These are phyloP conservation scores for Metschnikowia santaceciliae DNA, from an alignment of 805 yeast genomes.

Conservation along the genomic window DNA sequence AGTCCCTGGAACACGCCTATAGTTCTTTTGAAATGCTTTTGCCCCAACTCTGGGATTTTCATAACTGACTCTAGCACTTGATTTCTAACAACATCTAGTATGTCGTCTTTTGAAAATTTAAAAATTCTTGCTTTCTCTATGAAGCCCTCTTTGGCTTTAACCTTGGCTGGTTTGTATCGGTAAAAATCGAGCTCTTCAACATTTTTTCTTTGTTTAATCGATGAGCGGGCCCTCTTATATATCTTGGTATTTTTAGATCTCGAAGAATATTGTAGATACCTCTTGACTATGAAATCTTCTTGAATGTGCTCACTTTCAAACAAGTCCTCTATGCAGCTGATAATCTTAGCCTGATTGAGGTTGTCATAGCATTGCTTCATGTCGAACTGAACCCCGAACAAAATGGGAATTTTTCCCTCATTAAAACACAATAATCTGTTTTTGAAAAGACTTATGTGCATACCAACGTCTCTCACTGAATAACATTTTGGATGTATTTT, in stretches of 20 bases:
- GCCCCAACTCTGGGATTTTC: slow-evolving; percentile 31
- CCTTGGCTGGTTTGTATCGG: neutral
- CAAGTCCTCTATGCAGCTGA: slow-evolving; percentile 29
- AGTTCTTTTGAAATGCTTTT: slow-evolving; percentile 40
- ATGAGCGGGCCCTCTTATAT: neutral
- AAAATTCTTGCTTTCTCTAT: slow-evolving; percentile 32
- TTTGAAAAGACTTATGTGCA: slow-evolving; percentile 36
- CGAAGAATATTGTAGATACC: neutral
- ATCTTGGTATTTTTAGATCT: neutral
- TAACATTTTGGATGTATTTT: slow-evolving; percentile 27
- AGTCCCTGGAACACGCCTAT: slow-evolving; percentile 85
- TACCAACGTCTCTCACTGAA: slow-evolving; percentile 46
- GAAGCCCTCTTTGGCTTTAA: slow-evolving; percentile 5
- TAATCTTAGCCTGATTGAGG: slow-evolving; percentile 46
- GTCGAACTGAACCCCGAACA: slow-evolving; percentile 68
- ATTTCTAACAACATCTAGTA: slow-evolving; percentile 42
- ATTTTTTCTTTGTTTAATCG: neutral
- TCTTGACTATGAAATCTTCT: slow-evolving; percentile 13
- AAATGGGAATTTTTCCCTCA: slow-evolving; percentile 24
- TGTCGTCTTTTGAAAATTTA: slow-evolving; percentile 39
- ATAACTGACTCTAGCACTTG: slow-evolving; percentile 55
- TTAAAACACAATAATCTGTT: slow-evolving; percentile 4
- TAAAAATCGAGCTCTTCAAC: slow-evolving; percentile 3
- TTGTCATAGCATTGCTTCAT: slow-evolving; percentile 74
- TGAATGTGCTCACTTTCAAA: slow-evolving; percentile 7